Conservation (phyloP, 805 yeast genomes). For the Candida tammaniensis region DNA sequence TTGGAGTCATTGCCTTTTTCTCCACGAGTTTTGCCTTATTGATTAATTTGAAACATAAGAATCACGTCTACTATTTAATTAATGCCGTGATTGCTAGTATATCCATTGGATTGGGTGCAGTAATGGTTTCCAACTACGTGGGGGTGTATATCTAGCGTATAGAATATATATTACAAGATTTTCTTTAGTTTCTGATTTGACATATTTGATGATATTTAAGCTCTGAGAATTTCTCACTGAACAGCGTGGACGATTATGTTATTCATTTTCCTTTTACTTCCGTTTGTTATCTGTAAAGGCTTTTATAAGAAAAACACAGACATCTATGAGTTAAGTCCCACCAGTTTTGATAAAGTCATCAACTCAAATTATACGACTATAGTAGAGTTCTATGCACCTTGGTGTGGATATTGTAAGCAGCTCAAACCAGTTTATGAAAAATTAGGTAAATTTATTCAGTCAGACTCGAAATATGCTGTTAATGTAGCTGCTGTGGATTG, state of each 20-base stretch:
- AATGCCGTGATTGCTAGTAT: slow-evolving; percentile 34
- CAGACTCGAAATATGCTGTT: slow-evolving; percentile 44
- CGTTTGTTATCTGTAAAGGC: slow-evolving; percentile 6
- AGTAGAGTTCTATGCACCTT: slow-evolving; percentile 92
- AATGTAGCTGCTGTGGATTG: slow-evolving; percentile 86
- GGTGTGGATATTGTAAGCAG: slow-evolving; percentile 94
- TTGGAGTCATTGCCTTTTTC: slow-evolving; percentile 26
- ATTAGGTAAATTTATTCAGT: slow-evolving; percentile 58
- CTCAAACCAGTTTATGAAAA: slow-evolving; percentile 63
- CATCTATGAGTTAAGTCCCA: slow-evolving; percentile 54
- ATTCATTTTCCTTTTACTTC: slow-evolving; percentile 3
- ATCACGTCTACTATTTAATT: slow-evolving; percentile 22
- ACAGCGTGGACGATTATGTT: no score
- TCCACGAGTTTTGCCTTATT: slow-evolving; percentile 28
- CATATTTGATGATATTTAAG: no score
- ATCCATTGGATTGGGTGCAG: slow-evolving; percentile 35
- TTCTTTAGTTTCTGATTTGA: no score
- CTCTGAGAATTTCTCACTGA: no score
- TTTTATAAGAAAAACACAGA: slow-evolving; percentile 38
- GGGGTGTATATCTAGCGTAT: slow-evolving; percentile 40
- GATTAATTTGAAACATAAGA: slow-evolving; percentile 24
- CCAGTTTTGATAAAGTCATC: slow-evolving; percentile 65
- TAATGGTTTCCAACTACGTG: slow-evolving; percentile 39
- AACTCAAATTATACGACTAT: slow-evolving; percentile 74
- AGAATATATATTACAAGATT: no score